Percentiles rank a stretch among this genome's conserved stretches.
phyloP scores from a whole-genome alignment of 805 yeast genomes.

The Metschnikowia koreensis region DNA sequence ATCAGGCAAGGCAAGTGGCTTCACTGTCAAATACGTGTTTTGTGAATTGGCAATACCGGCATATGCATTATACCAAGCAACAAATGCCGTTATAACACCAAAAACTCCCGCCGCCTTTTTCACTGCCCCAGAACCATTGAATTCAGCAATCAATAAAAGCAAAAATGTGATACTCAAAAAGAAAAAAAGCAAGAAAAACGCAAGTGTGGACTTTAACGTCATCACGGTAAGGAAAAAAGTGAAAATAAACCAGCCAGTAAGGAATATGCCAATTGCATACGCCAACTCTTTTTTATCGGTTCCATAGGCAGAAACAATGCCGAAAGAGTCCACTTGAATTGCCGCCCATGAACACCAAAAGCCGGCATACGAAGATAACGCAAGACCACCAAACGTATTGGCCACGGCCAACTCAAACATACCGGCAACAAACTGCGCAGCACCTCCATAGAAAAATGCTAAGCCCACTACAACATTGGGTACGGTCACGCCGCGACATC shows the following conservation, averaged over 20 bases:
- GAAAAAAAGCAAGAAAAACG: slow-evolving; percentile 42
- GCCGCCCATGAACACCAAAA: slow-evolving; percentile 79
- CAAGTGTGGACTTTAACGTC: slow-evolving; percentile 44
- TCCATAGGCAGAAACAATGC: slow-evolving; percentile 36
- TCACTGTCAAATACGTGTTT: slow-evolving; percentile 56
- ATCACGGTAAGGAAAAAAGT: slow-evolving; percentile 41
- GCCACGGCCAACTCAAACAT: slow-evolving; percentile 75
- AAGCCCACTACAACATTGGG: slow-evolving; percentile 62
- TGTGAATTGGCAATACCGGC: slow-evolving; percentile 55
- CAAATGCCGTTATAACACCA: slow-evolving; percentile 41
- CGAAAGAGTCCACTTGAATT: slow-evolving; percentile 41
- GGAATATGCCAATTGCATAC: slow-evolving; percentile 38
- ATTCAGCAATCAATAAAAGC: slow-evolving; percentile 39
- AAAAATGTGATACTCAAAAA: slow-evolving; percentile 41
- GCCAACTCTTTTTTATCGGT: slow-evolving; percentile 23
- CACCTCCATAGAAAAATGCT: slow-evolving; percentile 72
- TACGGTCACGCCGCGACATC: slow-evolving; percentile 64
- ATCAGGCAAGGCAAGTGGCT: slow-evolving; percentile 53
- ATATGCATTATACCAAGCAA: slow-evolving; percentile 47
- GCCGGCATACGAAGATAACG: slow-evolving; percentile 61
- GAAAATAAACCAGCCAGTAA: slow-evolving; percentile 44
- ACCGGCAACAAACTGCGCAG: slow-evolving; percentile 69
- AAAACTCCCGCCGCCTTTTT: slow-evolving; percentile 44
- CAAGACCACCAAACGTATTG: slow-evolving; percentile 73
- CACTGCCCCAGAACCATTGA: slow-evolving; percentile 26